A percentile compares a stretch with the other conserved stretches of the same genome.
These are phyloP conservation scores for Sporobolomyces roseus DNA, from an alignment of 768 basidiomycete species.

Conservation along the genomic window DNA sequence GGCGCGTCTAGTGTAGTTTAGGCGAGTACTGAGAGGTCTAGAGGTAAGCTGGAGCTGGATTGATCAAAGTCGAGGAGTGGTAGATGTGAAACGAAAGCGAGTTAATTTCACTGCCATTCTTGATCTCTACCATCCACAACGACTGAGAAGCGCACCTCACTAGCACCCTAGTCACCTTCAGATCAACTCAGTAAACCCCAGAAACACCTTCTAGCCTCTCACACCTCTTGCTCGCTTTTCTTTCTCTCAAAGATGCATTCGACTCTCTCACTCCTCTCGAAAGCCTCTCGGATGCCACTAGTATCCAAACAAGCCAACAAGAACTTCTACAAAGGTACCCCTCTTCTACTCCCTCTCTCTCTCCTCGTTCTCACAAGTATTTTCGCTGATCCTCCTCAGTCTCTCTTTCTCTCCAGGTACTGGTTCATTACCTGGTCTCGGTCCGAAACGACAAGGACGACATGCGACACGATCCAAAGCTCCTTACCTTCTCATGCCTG, in stretches of 20 bases:
- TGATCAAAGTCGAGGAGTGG: background rate
- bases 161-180: no score
- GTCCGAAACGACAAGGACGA: slow-evolving; percentile 73
- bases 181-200: no score
- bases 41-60: no score
- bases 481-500: slow-evolving; percentile 43
- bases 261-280: slow-evolving; percentile 65
- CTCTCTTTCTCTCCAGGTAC: slow-evolving; percentile 54
- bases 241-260: slow-evolving; percentile 49
- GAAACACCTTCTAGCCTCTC: background rate
- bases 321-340: slow-evolving; percentile 86
- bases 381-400: background rate
- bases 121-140: background rate
- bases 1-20: background rate
- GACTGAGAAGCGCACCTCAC: background rate
- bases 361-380: background rate
- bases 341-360: background rate
- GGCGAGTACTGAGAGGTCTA: no score
- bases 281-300: slow-evolving; percentile 76
- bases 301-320: slow-evolving; percentile 88
- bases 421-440: slow-evolving; percentile 67
- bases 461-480: slow-evolving; percentile 65
- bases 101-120: background rate
- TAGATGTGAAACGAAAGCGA: background rate
- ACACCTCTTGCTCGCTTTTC: background rate